These are phyloP conservation scores for Clonostachys sp. DNA, from an alignment of 2,329 filamentous ascomycete genomes.

Conservation along the genomic window DNA sequence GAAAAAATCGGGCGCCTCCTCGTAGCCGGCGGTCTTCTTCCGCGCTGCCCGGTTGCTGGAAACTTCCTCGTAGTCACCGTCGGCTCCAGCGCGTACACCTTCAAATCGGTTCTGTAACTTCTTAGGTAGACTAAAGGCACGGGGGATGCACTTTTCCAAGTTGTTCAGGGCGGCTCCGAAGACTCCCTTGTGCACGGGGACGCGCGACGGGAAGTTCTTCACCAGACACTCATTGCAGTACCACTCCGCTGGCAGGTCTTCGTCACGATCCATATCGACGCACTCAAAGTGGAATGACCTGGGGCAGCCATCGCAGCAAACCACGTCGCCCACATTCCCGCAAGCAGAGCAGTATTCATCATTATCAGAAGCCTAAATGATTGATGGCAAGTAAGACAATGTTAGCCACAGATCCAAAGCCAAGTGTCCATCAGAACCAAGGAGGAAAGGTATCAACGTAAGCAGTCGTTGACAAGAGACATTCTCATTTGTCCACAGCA, in stretches of 20 bases:
- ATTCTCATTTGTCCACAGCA: background rate
- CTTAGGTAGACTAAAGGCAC: constrained; percentile 67
- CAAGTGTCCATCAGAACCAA: no score
- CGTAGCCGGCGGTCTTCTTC: constrained; percentile 55
- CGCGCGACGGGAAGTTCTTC: constrained; percentile 38
- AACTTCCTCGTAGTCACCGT: constrained; percentile 77
- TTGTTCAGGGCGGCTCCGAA: constrained; percentile 60
- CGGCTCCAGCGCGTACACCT: constrained; percentile 69
- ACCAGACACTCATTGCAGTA: constrained; percentile 72
- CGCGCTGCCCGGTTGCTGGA: constrained; percentile 53
- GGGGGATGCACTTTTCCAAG: constrained; percentile 65
- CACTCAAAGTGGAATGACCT: constrained; percentile 89
- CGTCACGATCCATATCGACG: constrained; percentile 72
- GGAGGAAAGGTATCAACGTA: no score
- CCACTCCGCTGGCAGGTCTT: constrained; percentile 71
- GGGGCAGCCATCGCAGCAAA: constrained; percentile 91
- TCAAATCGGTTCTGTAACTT: constrained; percentile 73
- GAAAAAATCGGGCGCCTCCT: constrained; percentile 63
- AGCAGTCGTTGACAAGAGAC: background rate
- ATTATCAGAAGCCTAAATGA: constrained; percentile 54
- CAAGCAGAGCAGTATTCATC: constrained; percentile 89
- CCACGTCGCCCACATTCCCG: constrained; percentile 74
- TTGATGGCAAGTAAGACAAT: background rate
- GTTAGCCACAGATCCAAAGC: background rate
- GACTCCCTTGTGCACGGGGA: constrained; percentile 44